Base-by-base conservation (phyloP, 78 protist species). In the Dictyostelium citrinum region DNA sequence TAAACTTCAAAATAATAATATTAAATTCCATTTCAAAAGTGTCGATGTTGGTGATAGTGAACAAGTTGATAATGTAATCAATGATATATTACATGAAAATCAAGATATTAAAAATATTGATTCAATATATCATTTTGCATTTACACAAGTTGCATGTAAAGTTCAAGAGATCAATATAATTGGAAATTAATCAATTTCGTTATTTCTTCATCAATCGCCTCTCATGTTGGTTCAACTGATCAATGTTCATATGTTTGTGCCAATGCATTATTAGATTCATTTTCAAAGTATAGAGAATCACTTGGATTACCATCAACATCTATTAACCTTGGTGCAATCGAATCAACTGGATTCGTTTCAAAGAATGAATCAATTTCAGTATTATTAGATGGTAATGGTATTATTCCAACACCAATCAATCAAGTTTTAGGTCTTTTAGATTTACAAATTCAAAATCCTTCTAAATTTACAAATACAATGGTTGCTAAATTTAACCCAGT, bases 181-280 rank as follows among this genome's bases (percentile, higher is more conserved):
- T 55, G 67, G 58, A 33, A 86, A 22, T 33, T 82, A 61, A 81
- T 46, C 11, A 29, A 84, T 51, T 91, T 93, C 33, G 49, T 96
- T 17, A 61, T 95, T 14, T 67, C 74, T 12, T 95, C 96, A 6
- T 91, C 96, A 17, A 67, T 96, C 33, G 84, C 55, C 2, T 41
- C 95, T 16, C 64, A 46, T 1, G 45, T 91, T 3, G 97, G 97
- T 7, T 27, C 27, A 70, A 31, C 82, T 9, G 95, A 90, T 46
- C 97, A 95, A 70, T 29, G 95, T 27, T n/a, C 83, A n/a, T 96
- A 91, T 79, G 75, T 92, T 8, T 76, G 93, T 16, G 96, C 96
- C 22, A 95, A 96, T 93, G 71, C 83, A n/a, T 82, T 83, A n/a
- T 95, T 83, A 6, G 98, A 96, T 39, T 37, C 90, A 17, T 49